phyloP scores from a whole-genome alignment of 495 filamentous ascomycete genomes.

The Xylaria cubensis region DNA sequence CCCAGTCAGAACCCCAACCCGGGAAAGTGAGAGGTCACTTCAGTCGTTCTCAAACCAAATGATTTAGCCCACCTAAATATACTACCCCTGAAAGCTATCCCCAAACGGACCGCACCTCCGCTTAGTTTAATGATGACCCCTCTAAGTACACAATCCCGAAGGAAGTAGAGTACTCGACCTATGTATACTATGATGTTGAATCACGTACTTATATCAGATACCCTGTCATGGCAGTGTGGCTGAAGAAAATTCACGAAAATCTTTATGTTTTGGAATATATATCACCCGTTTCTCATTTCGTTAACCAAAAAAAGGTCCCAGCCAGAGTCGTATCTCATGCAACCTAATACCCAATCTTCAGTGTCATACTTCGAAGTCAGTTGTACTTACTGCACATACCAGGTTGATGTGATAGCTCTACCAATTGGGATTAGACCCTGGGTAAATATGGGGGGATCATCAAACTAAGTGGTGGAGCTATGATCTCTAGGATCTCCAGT shows the following conservation, averaged over 20 bases:
- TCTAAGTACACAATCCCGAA: neutral
- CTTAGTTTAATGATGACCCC: constrained; percentile 5
- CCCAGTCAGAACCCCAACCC: neutral
- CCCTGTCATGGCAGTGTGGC: neutral
- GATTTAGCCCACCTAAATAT: neutral
- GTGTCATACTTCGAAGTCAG: neutral
- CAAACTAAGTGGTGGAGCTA: neutral
- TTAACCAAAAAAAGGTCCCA: neutral
- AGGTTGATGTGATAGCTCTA: neutral
- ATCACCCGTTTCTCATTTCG: neutral
- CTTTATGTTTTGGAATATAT: neutral
- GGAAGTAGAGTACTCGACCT: too few species aligned
- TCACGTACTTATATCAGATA: neutral
- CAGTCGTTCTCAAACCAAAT: constrained; percentile 10
- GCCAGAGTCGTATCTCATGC: neutral
- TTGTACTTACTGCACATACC: neutral
- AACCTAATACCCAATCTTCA: neutral
- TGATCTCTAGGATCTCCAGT: constrained; percentile 3
- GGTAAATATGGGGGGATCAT: constrained; percentile 13
- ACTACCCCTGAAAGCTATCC: constrained; percentile 9
- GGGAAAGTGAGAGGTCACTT: neutral
- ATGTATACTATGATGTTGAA: neutral
- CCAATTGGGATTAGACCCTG: neutral
- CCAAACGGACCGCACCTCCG: constrained; percentile 2
- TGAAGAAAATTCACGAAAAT: neutral